phyloP scores from a whole-genome alignment of 2,329 filamentous ascomycete genomes.

The Fusarium chuoi region DNA sequence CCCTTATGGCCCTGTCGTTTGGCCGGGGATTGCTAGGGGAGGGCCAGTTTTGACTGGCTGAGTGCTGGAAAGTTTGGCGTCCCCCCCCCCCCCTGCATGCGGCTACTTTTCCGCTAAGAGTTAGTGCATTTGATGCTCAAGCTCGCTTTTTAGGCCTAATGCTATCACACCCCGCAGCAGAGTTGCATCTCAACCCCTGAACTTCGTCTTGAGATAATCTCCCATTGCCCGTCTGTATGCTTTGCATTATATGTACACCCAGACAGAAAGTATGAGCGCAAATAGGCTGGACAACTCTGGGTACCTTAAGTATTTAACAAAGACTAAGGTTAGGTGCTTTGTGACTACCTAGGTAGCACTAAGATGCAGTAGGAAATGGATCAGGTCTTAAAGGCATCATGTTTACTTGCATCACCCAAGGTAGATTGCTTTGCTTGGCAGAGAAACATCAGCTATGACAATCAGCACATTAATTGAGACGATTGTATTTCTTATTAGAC shows the following conservation, averaged over 20 bases:
- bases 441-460: conserved; percentile 4
- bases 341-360: not conserved
- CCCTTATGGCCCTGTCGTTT: conserved; percentile 13
- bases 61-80: conserved; percentile 18
- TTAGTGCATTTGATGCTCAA: conserved; percentile 38
- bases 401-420: not conserved
- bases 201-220: conserved; percentile 28
- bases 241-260: not conserved
- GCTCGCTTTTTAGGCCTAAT: conserved; percentile 4
- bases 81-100: conserved; percentile 43
- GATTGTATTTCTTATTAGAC: not conserved
- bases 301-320: not conserved
- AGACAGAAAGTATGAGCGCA: not conserved
- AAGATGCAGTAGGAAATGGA: not conserved
- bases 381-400: not conserved
- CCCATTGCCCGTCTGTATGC: conserved; percentile 2
- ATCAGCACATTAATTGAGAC: not conserved
- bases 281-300: not conserved
- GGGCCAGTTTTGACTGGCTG: conserved; percentile 18
- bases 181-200: conserved; percentile 35
- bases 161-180: conserved; percentile 39
- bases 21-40: conserved; percentile 12
- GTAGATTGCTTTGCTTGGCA: not conserved
- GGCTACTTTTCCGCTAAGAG: conserved; percentile 39
- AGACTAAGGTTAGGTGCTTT: not conserved